Conservation (phyloP, 352 stramenopile species). For the Aphanomyces invadans region DNA sequence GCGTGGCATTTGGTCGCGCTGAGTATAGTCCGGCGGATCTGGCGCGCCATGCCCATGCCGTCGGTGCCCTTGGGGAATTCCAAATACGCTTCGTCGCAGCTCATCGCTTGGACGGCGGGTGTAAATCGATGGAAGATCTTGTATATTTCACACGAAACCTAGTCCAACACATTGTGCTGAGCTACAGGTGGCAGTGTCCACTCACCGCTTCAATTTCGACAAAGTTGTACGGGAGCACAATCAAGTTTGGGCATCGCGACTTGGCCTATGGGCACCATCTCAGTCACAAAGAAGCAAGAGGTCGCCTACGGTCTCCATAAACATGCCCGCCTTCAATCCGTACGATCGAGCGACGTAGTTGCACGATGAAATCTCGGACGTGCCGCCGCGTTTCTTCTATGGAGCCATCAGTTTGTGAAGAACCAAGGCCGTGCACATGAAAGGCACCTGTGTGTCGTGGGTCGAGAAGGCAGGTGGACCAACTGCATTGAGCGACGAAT, state of each 20-base stretch:
- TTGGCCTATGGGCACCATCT: slow-evolving; percentile 46
- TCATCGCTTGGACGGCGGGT: slow-evolving; percentile 89
- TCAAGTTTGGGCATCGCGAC: slow-evolving; percentile 83
- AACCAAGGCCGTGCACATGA: too few species aligned
- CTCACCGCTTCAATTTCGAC: slow-evolving; percentile 33
- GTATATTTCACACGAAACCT: slow-evolving; percentile 89
- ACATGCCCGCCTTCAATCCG: slow-evolving; percentile 91
- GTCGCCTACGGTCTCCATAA: slow-evolving; percentile 56
- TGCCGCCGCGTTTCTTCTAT: slow-evolving; percentile 37
- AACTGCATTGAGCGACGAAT: slow-evolving; percentile 20
- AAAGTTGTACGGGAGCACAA: slow-evolving; percentile 94
- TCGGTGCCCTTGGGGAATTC: slow-evolving; percentile 66
- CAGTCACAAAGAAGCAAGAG: not conserved
- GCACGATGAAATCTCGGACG: slow-evolving; percentile 91
- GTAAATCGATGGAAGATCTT: slow-evolving; percentile 84
- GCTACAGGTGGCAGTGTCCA: too few species aligned
- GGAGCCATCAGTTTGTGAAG: not conserved
- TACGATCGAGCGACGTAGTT: slow-evolving; percentile 91
- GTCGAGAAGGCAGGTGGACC: too few species aligned
- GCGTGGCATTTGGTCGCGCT: slow-evolving; percentile 84
- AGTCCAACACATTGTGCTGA: too few species aligned
- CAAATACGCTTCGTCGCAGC: slow-evolving; percentile 93
- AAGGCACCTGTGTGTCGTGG: too few species aligned
- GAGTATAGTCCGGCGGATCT: slow-evolving; percentile 59
- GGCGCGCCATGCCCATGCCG: slow-evolving; percentile 55